phyloP scores from a whole-genome alignment of 2,329 filamentous ascomycete genomes.

The Lojkania enalia region DNA sequence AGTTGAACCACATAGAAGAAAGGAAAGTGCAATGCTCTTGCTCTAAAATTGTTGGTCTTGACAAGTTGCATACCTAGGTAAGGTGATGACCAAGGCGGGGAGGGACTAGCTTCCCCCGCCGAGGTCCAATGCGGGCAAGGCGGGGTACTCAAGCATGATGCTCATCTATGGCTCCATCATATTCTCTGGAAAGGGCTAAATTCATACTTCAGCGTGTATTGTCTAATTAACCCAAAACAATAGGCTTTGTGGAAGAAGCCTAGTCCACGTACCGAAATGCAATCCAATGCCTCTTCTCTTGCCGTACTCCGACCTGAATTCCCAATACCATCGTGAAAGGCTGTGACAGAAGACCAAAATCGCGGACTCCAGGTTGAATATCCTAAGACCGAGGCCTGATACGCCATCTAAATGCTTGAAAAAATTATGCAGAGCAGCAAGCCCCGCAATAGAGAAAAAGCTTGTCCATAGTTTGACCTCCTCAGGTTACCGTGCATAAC shows the following conservation, averaged over 20 bases:
- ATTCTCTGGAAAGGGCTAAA: too few species aligned
- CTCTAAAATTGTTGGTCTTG: too few species aligned
- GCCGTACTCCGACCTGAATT: conserved; percentile 3
- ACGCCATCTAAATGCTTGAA: conserved; percentile 33
- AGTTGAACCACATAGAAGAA: too few species aligned
- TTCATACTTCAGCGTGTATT: too few species aligned
- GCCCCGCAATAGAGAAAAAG: not conserved
- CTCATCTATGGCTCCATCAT: too few species aligned
- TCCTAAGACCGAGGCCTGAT: not conserved
- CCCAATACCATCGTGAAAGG: too few species aligned
- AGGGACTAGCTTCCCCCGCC: conserved; percentile 28
- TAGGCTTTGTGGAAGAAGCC: conserved; percentile 2
- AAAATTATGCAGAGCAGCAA: conserved; percentile 1
- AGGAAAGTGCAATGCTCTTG: too few species aligned
- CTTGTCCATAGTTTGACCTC: conserved; percentile 1
- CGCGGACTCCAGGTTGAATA: too few species aligned
- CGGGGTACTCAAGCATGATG: too few species aligned
- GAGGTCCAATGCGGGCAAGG: conserved; percentile 30
- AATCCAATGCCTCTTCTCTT: not conserved
- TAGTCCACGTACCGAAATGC: conserved; percentile 3
- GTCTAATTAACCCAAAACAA: too few species aligned
- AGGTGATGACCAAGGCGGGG: conserved; percentile 14
- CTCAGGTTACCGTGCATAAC: conserved; percentile 71
- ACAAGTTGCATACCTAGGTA: too few species aligned
- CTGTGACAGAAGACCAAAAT: too few species aligned